Conservation (phyloP, 176 grass and related monocot species). For the Pontederia crassipes region DNA sequence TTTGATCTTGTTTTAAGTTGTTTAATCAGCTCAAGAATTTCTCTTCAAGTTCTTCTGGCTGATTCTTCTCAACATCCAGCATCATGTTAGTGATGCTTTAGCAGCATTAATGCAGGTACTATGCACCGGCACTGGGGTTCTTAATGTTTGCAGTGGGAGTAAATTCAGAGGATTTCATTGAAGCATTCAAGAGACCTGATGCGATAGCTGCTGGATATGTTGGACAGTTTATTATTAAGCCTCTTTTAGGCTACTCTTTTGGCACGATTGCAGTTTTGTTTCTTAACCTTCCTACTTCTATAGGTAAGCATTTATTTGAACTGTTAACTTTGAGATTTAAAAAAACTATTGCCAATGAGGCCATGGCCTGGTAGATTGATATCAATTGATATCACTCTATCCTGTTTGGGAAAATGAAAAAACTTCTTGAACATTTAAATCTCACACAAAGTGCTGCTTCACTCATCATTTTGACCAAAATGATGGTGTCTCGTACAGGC, state of each 20-base stretch:
- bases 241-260: slow-evolving; percentile 84
- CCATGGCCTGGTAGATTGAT: too few species aligned
- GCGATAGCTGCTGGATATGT: slow-evolving; percentile 65
- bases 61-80: too few species aligned
- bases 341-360: neutral
- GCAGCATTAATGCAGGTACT: slow-evolving; percentile 51
- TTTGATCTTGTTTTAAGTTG: too few species aligned
- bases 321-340: neutral
- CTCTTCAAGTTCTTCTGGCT: too few species aligned
- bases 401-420: too few species aligned
- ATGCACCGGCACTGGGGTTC: slow-evolving; percentile 85
- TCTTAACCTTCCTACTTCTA: slow-evolving; percentile 69
- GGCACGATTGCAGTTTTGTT: slow-evolving; percentile 59
- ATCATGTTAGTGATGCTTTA: neutral
- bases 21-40: too few species aligned
- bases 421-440: too few species aligned
- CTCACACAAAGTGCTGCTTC: too few species aligned
- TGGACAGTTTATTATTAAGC: slow-evolving; percentile 75
- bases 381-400: too few species aligned
- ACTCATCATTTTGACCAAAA: too few species aligned
- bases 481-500: too few species aligned
- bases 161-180: slow-evolving; percentile 88
- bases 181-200: slow-evolving; percentile 78
- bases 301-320: slow-evolving; percentile 32
- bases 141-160: slow-evolving; percentile 98